These are phyloP conservation scores for Primulina eburnea DNA, from an alignment of 257 asterid species.

Conservation along the genomic window DNA sequence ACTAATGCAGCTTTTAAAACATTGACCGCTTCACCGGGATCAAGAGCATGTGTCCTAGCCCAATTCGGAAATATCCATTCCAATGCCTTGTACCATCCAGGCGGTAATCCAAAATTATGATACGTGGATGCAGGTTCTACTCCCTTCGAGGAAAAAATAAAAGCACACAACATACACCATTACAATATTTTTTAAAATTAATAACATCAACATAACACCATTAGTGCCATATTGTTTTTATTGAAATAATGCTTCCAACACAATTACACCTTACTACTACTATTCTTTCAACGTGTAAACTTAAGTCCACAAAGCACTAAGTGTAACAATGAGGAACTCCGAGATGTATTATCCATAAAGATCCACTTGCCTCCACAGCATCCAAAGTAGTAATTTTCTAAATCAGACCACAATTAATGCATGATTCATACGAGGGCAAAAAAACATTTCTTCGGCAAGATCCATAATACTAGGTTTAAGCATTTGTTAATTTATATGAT, in stretches of 20 bases:
- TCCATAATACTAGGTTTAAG: neutral
- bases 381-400: neutral
- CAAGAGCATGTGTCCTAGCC: constrained; percentile 96
- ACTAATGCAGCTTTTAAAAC: constrained; percentile 85
- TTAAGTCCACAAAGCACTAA: neutral
- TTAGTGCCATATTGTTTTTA: neutral
- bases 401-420: neutral
- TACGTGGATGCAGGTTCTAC: constrained; percentile 86
- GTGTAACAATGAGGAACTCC: neutral
- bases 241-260: neutral
- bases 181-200: constrained; percentile 3
- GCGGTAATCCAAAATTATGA: constrained; percentile 72
- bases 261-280: constrained; percentile 3
- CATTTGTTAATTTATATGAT: too few species aligned
- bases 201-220: neutral
- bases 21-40: constrained; percentile 97
- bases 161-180: constrained; percentile 11
- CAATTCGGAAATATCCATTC: constrained; percentile 97
- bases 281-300: neutral
- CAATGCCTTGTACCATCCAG: constrained; percentile 88
- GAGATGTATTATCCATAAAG: neutral
- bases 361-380: neutral
- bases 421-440: neutral
- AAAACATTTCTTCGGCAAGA: neutral
- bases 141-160: constrained; percentile 47